Conservation (phyloP, 73 alveolate species). For the Tetrahymena malaccensis region DNA sequence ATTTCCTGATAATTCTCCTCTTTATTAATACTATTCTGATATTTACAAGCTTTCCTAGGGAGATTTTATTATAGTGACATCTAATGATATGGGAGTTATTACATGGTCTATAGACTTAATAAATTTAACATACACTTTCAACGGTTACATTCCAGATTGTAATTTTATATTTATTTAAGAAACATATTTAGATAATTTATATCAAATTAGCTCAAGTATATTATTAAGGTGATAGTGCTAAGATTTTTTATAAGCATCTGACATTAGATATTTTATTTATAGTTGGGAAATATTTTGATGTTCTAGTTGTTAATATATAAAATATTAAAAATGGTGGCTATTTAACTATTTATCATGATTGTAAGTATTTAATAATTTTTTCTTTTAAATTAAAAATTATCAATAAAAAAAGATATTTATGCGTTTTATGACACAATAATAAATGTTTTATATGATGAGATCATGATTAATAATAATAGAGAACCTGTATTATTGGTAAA, state of each 20-base stretch:
- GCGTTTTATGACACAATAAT: neutral
- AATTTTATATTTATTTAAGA: no score
- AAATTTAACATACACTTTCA: neutral
- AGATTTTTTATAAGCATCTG: neutral
- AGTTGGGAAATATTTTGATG: neutral
- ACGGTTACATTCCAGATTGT: neutral
- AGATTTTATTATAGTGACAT: neutral
- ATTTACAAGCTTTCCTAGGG: neutral
- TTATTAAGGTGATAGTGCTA: neutral
- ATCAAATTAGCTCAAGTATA: neutral
- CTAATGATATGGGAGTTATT: neutral
- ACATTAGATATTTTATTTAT: neutral
- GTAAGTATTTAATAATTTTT: neutral
- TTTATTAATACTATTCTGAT: neutral
- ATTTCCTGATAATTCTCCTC: neutral
- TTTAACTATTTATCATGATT: no score
- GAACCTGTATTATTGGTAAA: neutral
- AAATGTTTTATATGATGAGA: neutral
- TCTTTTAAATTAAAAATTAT: no score
- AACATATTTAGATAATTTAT: no score
- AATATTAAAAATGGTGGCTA: neutral
- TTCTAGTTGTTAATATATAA: neutral
- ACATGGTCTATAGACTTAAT: neutral
- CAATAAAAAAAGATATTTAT: neutral
- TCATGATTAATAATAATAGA: no score